Conservation (phyloP, 257 asterid genomes). For the Rhazya stricta region DNA sequence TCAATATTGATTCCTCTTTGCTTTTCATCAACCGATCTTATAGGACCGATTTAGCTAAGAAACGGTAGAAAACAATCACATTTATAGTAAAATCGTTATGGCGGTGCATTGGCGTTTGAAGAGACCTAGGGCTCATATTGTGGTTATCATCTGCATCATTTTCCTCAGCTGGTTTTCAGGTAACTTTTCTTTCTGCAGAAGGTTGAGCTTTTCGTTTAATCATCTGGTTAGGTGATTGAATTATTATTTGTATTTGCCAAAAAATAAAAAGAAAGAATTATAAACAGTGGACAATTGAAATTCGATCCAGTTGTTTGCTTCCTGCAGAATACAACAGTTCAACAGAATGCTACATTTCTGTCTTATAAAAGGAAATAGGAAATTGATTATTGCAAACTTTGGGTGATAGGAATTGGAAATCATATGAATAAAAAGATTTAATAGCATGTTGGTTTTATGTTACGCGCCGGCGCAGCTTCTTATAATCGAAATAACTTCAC, state of each 20-base stretch:
- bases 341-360: not conserved
- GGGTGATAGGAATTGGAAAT: not conserved
- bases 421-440: not conserved
- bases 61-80: too few species aligned
- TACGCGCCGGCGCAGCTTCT: not conserved
- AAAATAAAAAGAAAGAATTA: too few species aligned
- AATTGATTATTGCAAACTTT: not conserved
- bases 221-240: constrained; percentile 2
- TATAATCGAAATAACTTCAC: not conserved
- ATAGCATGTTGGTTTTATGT: not conserved
- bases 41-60: not conserved
- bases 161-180: constrained; percentile 49
- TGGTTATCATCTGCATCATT: constrained; percentile 21
- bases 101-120: not conserved
- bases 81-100: not conserved
- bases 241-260: too few species aligned
- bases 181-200: constrained; percentile 10
- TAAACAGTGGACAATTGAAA: not conserved
- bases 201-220: not conserved
- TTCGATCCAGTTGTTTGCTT: not conserved
- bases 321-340: not conserved
- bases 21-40: constrained; percentile 1
- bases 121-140: not conserved
- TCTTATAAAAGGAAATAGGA: not conserved
- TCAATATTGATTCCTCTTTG: not conserved